These are phyloP conservation scores for Trichophyton mentagrophytes DNA, from an alignment of 2,329 filamentous ascomycete genomes.

Conservation along the genomic window DNA sequence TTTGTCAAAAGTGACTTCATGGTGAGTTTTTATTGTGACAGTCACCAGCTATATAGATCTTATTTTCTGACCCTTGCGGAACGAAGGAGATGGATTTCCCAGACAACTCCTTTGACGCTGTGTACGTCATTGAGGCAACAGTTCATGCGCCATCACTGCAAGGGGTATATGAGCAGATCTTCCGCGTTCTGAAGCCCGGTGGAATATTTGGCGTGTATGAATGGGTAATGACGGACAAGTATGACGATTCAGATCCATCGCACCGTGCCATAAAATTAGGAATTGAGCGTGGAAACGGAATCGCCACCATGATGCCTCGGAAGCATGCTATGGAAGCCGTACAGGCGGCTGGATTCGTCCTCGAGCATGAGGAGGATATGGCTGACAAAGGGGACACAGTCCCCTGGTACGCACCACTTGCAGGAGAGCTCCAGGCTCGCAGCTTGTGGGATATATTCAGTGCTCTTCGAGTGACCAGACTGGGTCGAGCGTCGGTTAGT, in stretches of 20 bases:
- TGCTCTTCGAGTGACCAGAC: background rate
- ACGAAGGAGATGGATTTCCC: constrained; percentile 78
- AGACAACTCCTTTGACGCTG: constrained; percentile 81
- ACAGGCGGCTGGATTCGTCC: constrained; percentile 71
- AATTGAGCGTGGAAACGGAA: constrained; percentile 91
- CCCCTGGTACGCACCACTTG: constrained; percentile 90
- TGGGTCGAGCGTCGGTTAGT: background rate
- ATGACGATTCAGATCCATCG: constrained; percentile 73
- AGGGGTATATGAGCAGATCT: constrained; percentile 88
- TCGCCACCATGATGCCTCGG: constrained; percentile 91
- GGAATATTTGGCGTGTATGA: constrained; percentile 95
- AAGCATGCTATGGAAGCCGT: constrained; percentile 71
- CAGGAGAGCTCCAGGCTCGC: constrained; percentile 37
- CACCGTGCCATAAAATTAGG: constrained; percentile 88
- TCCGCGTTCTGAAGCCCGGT: constrained; percentile 87
- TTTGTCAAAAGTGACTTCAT: constrained; percentile 97
- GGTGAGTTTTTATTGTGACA: background rate
- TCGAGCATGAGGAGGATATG: constrained; percentile 75
- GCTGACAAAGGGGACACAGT: constrained; percentile 60
- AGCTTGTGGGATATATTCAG: background rate
- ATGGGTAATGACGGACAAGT: constrained; percentile 95
- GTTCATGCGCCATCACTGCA: constrained; percentile 83
- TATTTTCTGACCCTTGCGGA: background rate
- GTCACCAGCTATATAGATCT: too few species aligned
- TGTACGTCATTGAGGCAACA: constrained; percentile 95